Evolutionary conservation across 345 rosid species (phyloP).

Genomic region (Melaleuca quinquenervia): DNA sequence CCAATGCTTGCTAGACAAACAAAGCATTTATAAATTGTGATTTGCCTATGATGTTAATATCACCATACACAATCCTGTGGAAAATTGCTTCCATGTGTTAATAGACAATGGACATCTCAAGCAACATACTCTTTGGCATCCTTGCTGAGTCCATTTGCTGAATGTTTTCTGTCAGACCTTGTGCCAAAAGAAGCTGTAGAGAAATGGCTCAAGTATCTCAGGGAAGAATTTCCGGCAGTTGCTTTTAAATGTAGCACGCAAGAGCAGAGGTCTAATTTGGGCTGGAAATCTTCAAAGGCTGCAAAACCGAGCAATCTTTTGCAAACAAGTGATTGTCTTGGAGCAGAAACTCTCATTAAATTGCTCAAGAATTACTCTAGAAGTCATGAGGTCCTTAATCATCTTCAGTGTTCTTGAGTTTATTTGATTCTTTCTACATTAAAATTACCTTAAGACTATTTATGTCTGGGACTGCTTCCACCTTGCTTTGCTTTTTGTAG

Average conservation of each 20-base stretch:
- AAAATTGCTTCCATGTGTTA: not conserved
- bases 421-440: not conserved
- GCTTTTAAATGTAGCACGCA: slow-evolving; percentile 96
- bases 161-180: slow-evolving; percentile 48
- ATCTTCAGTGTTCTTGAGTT: not conserved
- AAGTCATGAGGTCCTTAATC: slow-evolving; percentile 63
- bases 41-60: not conserved
- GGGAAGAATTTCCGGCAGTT: slow-evolving; percentile 94
- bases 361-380: slow-evolving; percentile 88
- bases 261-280: slow-evolving; percentile 82
- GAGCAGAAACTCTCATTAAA: slow-evolving; percentile 89
- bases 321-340: slow-evolving; percentile 97
- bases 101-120: not conserved
- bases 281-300: slow-evolving; percentile 78
- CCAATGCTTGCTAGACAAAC: not conserved
- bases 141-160: not conserved
- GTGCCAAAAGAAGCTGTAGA: slow-evolving; percentile 97
- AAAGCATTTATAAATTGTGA: not conserved
- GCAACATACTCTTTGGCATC: not conserved
- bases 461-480: not conserved
- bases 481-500: not conserved
- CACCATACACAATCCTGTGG: not conserved
- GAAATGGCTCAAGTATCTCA: slow-evolving; percentile 87
- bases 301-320: slow-evolving; percentile 54
- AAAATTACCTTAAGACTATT: not conserved